Evolutionary conservation across 768 basidiomycete species (phyloP), one percentile per base, ranked within the genome.

Genomic region (Kwoniella mangroviensis): DNA sequence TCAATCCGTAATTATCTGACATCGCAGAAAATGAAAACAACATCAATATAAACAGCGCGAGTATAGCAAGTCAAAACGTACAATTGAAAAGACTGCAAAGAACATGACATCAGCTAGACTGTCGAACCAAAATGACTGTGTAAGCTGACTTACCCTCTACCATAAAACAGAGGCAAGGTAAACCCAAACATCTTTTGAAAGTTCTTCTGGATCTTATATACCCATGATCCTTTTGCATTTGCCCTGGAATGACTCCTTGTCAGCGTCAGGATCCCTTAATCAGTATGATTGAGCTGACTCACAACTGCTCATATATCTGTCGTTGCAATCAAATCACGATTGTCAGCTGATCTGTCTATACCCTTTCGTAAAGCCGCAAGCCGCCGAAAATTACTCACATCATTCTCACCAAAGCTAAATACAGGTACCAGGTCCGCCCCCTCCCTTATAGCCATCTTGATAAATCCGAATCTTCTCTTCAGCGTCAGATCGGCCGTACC

Each of bases 331-430:
- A 34, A 28, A 3, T 7, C n/a, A n/a, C n/a, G n/a, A n/a, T n/a
- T n/a, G n/a, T n/a, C n/a, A n/a, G n/a, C n/a, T n/a, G n/a, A n/a
- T n/a, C n/a, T n/a, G n/a, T n/a, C n/a, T n/a, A n/a, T n/a, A n/a
- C n/a, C n/a, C n/a, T n/a, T n/a, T n/a, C n/a, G n/a, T n/a, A n/a
- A n/a, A n/a, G n/a, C n/a, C n/a, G n/a, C n/a, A n/a, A n/a, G n/a
- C n/a, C n/a, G n/a, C n/a, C n/a, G n/a, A n/a, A n/a, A 24, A 56
- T 13, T 10, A 86, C 88, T 79, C 71, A 95, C 95, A 82, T 98
- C 97, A 81, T 98, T 98, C 85, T 99, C 97, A 13, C 97, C 97
- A 76, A 99, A 99, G 5, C 93, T 95, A 80, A 99, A 98, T 3
- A 98, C 95, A 0, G 97, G 97, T 0, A 99, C 97, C 12, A 99